Conservation (phyloP, 345 rosid species). For the Brassica nigra region DNA sequence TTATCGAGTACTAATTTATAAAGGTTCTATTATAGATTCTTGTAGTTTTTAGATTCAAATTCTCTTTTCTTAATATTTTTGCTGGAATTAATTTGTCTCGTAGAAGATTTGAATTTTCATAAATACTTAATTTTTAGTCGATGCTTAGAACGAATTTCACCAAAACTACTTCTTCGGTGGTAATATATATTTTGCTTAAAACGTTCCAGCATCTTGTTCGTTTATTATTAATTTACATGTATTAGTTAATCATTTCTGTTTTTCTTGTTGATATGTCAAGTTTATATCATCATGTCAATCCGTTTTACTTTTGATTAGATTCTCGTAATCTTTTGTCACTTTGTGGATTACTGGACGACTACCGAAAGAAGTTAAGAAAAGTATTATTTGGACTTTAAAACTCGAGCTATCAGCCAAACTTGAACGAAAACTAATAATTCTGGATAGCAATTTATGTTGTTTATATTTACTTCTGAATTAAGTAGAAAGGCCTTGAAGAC, state of each 20-base stretch:
- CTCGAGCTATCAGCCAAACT: neutral
- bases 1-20: too few relatives aligned
- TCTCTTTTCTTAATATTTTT: too few relatives aligned
- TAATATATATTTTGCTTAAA: neutral
- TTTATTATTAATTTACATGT: neutral
- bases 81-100: neutral
- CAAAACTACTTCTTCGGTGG: neutral
- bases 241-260: neutral
- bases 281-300: neutral
- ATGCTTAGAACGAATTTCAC: neutral
- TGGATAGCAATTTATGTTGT: constrained; percentile 8
- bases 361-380: neutral
- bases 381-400: neutral
- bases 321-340: neutral
- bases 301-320: neutral
- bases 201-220: neutral
- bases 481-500: constrained; percentile 7
- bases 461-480: neutral
- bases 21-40: too few relatives aligned
- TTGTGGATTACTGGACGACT: neutral
- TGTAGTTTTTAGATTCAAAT: too few relatives aligned
- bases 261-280: neutral
- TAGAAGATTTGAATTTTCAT: neutral
- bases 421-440: neutral
- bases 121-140: neutral